Base-by-base conservation (phyloP, 257 asterid genomes). In the Solanum sitiens region DNA sequence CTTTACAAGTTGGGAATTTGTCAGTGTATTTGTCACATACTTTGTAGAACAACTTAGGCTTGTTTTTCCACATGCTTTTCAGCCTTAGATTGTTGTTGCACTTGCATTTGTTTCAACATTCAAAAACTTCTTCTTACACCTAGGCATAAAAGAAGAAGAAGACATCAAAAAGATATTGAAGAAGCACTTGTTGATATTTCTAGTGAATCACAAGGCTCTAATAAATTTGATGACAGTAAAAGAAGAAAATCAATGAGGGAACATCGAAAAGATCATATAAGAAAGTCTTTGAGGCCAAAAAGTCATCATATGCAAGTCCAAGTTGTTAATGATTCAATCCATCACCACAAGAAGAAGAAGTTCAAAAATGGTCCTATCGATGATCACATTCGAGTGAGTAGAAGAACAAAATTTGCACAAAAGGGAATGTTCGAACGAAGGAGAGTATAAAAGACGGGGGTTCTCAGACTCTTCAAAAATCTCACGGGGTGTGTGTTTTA, bases 1-100 rank as follows among this genome's bases (percentile, higher is more conserved):
- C n/a, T 93, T 39, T 93, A 88, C 95, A 94, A 93, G 90, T 86
- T 96, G 91, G 98, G 98, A 12, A 92, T 96, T 87, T 93, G 94
- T 86, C 95, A 91, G 86, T 95, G 98, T 94, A 90, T 95, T 74
- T 92, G 94, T 84, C 93, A 56, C 63, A 89, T 86, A 20, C 71
- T 93, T 30, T 92, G 91, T 72, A 90, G 94, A 91, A 53, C 89
- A 30, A 75, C 87, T 32, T 91, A 94, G 94, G 93, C 95, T 35
- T 93, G 93, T 75, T 92, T 92, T 59, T 75, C 93, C 1, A 89
- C 95, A 16, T 94, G 89, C 44, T 93, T 95, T 89, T 90, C 93
- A 1, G 63, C 90, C 16, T 8, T 92, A n/a, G 90, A 91, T 70
- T 95, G 88, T 25, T 93, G 97, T 85, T 96, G 96, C 92, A 73